phyloP scores from a whole-genome alignment of 768 basidiomycete genomes.

The Butyriboletus loyo region DNA sequence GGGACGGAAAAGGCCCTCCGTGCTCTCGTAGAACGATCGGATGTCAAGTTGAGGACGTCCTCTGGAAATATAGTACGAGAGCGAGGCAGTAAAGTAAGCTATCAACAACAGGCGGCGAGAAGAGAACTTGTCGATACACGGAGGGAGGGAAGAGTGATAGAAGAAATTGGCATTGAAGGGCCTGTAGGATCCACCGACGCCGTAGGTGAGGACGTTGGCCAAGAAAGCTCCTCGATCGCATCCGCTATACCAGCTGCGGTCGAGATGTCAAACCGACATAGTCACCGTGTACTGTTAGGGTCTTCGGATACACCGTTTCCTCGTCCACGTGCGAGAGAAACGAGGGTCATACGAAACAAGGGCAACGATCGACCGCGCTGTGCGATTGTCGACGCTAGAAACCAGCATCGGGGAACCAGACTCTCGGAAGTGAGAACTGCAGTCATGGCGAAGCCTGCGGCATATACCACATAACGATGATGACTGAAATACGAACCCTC shows the following conservation, averaged over 20 bases:
- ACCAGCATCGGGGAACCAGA: slow-evolving; percentile 24
- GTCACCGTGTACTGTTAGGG: slow-evolving; percentile 33
- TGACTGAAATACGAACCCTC: slow-evolving; percentile 50
- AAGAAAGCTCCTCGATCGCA: slow-evolving; percentile 63
- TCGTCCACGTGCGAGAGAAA: slow-evolving; percentile 28
- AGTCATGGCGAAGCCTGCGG: slow-evolving; percentile 53
- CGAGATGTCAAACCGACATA: slow-evolving; percentile 40
- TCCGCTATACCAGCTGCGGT: slow-evolving; percentile 38
- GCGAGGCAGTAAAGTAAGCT: slow-evolving; percentile 26
- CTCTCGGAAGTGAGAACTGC: slow-evolving; percentile 30
- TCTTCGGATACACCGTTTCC: slow-evolving; percentile 30
- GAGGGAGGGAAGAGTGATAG: slow-evolving; percentile 55
- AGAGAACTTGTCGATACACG: slow-evolving; percentile 25
- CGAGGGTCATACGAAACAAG: slow-evolving; percentile 51
- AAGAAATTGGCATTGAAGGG: slow-evolving; percentile 67
- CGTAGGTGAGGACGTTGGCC: slow-evolving; percentile 57
- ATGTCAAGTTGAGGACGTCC: slow-evolving; percentile 35
- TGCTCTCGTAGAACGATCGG: slow-evolving; percentile 27
- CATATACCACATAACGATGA: slow-evolving; percentile 30
- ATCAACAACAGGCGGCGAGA: slow-evolving; percentile 29
- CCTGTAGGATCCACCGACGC: slow-evolving; percentile 51
- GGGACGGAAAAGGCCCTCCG: slow-evolving; percentile 36
- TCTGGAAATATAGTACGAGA: slow-evolving; percentile 31
- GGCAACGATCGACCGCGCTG: slow-evolving; percentile 48
- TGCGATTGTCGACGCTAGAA: slow-evolving; percentile 16